Percentiles rank a stretch among this genome's conserved stretches.
Conservation (phyloP, 345 rosid species). For the thale cress (Arabidopsis thaliana) region DNA sequence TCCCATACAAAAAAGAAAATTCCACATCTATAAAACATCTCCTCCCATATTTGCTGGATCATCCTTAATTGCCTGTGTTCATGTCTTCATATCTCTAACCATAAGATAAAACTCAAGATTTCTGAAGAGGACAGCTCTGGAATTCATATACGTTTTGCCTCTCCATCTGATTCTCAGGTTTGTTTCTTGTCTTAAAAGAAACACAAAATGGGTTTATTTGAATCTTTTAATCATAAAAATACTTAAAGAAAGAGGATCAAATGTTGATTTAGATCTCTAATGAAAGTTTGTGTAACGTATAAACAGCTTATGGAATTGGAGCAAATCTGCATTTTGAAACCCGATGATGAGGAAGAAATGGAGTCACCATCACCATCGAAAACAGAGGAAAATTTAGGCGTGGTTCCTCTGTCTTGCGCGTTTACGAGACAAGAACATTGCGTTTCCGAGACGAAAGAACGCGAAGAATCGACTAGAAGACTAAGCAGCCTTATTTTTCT, state of each 20-base stretch:
- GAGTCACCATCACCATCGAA: slow-evolving; percentile 47
- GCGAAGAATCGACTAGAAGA: slow-evolving; percentile 55
- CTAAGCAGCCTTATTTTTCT: slow-evolving; percentile 58
- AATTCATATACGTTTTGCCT: slow-evolving; percentile 3
- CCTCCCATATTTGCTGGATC: slow-evolving; percentile 35
- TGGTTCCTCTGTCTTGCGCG: slow-evolving; percentile 50
- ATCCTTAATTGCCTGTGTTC: slow-evolving; percentile 6
- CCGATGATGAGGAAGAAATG: slow-evolving; percentile 42
- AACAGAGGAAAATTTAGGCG: slow-evolving; percentile 40
- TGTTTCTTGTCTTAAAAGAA: slow-evolving; percentile 21
- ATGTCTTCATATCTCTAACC: slow-evolving; percentile 18
- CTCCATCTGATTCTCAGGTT: slow-evolving; percentile 41
- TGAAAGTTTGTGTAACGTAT: slow-evolving; percentile 10
- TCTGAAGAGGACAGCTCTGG: slow-evolving; percentile 16
- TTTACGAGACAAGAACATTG: slow-evolving; percentile 56
- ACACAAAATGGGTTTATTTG: slow-evolving; percentile 6
- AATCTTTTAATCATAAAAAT: slow-evolving; percentile 7
- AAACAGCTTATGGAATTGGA: slow-evolving; percentile 60
- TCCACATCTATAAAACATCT: slow-evolving; percentile 31
- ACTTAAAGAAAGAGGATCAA: neutral
- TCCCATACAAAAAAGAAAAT: slow-evolving; percentile 30
- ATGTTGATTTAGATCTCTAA: slow-evolving; percentile 19
- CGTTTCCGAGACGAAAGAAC: slow-evolving; percentile 50
- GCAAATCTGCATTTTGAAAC: slow-evolving; percentile 49
- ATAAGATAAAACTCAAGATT: slow-evolving; percentile 25